phyloP scores from a whole-genome alignment of 305 asterid genomes.

The Plantago coronopus region DNA sequence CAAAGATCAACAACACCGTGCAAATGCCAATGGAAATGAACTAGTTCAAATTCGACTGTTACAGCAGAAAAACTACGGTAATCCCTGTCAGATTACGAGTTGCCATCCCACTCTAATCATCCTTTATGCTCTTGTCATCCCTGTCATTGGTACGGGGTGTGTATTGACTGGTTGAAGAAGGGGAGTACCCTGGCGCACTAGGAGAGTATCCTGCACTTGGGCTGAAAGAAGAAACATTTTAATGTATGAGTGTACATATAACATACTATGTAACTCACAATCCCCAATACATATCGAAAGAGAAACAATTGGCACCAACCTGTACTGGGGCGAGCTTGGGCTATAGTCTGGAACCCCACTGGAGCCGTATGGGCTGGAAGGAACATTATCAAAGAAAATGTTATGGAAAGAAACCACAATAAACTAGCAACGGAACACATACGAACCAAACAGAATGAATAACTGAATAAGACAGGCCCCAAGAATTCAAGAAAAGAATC shows the following conservation, averaged over 20 bases:
- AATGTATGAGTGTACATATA: neutral
- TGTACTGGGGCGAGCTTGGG: conserved; percentile 85
- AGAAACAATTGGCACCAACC: conserved; percentile 37
- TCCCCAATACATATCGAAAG: neutral
- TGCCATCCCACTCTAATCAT: conserved; percentile 30
- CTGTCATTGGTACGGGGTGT: conserved; percentile 57
- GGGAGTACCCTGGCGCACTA: conserved; percentile 94
- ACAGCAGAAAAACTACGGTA: neutral
- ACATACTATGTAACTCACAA: too few species aligned
- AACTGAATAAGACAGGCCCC: neutral
- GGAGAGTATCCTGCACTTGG: conserved; percentile 97
- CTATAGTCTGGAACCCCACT: conserved; percentile 72
- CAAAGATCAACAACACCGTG: too few species aligned
- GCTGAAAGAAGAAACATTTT: conserved; percentile 30
- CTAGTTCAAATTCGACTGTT: neutral
- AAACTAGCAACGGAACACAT: conserved; percentile 1
- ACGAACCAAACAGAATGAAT: neutral
- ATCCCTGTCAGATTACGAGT: too few species aligned
- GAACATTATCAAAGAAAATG: conserved; percentile 1
- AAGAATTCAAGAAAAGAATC: neutral
- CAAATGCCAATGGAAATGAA: too few species aligned
- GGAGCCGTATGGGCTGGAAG: conserved; percentile 67
- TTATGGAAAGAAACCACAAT: conserved; percentile 8
- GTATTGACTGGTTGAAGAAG: conserved; percentile 84
- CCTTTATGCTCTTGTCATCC: conserved; percentile 61